Percentiles rank a stretch among this genome's conserved stretches.
Evolutionary conservation across 768 basidiomycete genomes (phyloP).

Genomic region (Grammothele lineata): DNA sequence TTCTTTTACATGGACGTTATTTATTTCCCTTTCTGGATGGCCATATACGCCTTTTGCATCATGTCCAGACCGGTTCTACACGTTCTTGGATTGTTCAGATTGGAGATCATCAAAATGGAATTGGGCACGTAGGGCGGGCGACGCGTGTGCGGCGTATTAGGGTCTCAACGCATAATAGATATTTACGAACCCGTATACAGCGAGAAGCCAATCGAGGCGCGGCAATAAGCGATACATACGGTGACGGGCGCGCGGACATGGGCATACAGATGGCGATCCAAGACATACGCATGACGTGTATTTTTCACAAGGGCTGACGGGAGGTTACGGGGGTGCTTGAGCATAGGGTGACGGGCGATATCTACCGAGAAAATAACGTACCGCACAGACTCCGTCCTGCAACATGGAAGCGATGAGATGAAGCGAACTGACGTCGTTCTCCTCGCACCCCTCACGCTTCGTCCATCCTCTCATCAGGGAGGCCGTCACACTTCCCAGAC

Average conservation of each 20-base stretch:
- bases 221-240: slow-evolving; percentile 5
- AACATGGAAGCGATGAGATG: not conserved
- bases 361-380: slow-evolving; percentile 8
- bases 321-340: slow-evolving; percentile 1
- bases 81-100: no score
- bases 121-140: no score
- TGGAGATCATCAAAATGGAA: no score
- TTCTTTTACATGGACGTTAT: no score
- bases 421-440: no score
- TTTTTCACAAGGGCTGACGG: slow-evolving; percentile 2
- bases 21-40: no score
- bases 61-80: no score
- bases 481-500: slow-evolving; percentile 8
- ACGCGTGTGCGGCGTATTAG: not conserved
- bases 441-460: slow-evolving; percentile 12
- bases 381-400: not conserved
- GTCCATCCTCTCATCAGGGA: slow-evolving; percentile 18
- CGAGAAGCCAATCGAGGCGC: slow-evolving; percentile 3
- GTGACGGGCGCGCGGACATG: not conserved
- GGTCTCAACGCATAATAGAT: slow-evolving; percentile 4
- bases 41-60: no score
- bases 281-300: slow-evolving; percentile 5
- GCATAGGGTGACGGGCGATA: slow-evolving; percentile 1
- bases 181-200: slow-evolving; percentile 10
- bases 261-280: slow-evolving; percentile 2